Evolutionary conservation across 805 yeast genomes (phyloP).

Genomic region (Wickerhamomyces kurtzmanii): DNA sequence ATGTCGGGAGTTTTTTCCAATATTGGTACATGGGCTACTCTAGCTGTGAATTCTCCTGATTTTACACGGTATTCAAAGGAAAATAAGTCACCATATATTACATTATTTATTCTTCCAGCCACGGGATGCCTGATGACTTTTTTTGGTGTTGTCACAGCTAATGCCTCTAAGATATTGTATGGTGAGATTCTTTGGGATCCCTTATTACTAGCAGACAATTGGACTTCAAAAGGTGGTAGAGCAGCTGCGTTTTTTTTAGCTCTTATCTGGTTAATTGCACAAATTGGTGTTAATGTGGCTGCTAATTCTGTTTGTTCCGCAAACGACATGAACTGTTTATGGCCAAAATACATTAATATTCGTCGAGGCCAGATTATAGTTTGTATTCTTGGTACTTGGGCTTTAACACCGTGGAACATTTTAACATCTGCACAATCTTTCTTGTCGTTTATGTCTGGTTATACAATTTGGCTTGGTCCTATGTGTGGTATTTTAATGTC

Average conservation of each 20-base stretch:
- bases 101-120: conserved; percentile 17
- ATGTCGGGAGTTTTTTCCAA: conserved; percentile 18
- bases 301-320: conserved; percentile 57
- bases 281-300: conserved; percentile 65
- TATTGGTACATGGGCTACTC: conserved; percentile 25
- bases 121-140: conserved; percentile 18
- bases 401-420: conserved; percentile 83
- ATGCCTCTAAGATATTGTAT: conserved; percentile 25
- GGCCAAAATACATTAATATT: conserved; percentile 49
- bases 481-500: conserved; percentile 61
- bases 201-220: conserved; percentile 24
- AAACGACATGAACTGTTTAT: conserved; percentile 45
- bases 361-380: conserved; percentile 55
- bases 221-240: conserved; percentile 39
- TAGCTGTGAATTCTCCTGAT: conserved; percentile 27
- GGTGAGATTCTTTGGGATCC: conserved; percentile 37
- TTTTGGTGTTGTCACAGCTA: conserved; percentile 22
- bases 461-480: conserved; percentile 68
- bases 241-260: conserved; percentile 67
- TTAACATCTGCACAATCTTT: conserved; percentile 54
- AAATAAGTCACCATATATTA: conserved; percentile 21
- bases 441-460: conserved; percentile 68
- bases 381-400: too few species aligned
- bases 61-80: conserved; percentile 26
- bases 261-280: conserved; percentile 58